phyloP scores from a whole-genome alignment of 1,284 basidiomycete genomes.

The Microbotryomycetes sp. region DNA sequence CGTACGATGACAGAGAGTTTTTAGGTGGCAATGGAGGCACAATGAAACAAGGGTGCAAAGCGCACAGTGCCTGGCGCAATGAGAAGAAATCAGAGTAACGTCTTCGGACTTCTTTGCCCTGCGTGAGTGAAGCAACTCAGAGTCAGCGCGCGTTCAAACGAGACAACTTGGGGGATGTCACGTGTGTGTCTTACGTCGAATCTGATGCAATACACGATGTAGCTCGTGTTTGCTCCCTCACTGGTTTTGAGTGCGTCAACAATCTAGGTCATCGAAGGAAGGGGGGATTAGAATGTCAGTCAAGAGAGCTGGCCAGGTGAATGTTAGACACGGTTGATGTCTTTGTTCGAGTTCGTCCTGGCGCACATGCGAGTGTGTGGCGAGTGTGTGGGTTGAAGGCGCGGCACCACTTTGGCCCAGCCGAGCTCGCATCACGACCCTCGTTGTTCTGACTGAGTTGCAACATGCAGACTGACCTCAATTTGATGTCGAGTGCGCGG shows the following conservation, averaged over 20 bases:
- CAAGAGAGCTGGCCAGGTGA: too few relatives aligned
- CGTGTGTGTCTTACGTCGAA: slow-evolving; percentile 61
- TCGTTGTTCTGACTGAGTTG: too few relatives aligned
- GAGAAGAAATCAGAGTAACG: slow-evolving; percentile 98
- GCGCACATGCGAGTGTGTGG: too few relatives aligned
- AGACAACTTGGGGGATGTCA: too few relatives aligned
- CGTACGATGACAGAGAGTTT: slow-evolving; percentile 92
- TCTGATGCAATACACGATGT: slow-evolving; percentile 89
- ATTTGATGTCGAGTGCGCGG: background rate
- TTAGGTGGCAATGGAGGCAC: slow-evolving; percentile 98
- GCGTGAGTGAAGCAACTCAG: slow-evolving; percentile 9
- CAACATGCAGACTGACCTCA: background rate
- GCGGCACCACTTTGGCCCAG: background rate
- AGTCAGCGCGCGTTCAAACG: background rate
- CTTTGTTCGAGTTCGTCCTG: too few relatives aligned
- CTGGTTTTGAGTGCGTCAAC: slow-evolving; percentile 92
- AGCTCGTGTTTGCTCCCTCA: slow-evolving; percentile 71
- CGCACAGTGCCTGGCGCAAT: slow-evolving; percentile 71
- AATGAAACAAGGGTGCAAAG: slow-evolving; percentile 91
- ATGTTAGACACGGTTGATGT: too few relatives aligned
- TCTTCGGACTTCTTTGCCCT: slow-evolving; percentile 78
- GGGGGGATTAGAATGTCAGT: too few relatives aligned
- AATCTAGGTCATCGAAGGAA: slow-evolving; percentile 62
- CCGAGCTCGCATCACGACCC: background rate
- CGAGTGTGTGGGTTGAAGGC: background rate